phyloP scores from a whole-genome alignment of 1,284 basidiomycete genomes.

The Ustilago xerochloae region DNA sequence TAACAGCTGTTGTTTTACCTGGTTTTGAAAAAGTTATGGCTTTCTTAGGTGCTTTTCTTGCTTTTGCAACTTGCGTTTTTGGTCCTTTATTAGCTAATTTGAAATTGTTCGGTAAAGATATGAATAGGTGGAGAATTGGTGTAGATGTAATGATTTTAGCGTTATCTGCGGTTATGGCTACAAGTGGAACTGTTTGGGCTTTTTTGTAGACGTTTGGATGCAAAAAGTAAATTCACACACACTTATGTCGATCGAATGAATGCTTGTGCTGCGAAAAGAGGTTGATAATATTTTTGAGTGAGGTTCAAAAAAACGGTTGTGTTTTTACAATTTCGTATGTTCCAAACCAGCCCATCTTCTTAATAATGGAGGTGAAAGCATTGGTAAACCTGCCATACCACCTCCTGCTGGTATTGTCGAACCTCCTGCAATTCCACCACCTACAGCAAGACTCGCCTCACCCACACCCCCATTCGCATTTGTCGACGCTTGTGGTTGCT shows the following conservation, averaged over 20 bases:
- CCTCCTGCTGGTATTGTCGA: background rate
- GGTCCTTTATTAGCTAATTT: constrained; percentile 61
- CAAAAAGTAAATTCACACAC: background rate
- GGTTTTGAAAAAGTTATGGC: constrained; percentile 90
- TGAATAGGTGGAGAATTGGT: constrained; percentile 31
- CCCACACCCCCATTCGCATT: background rate
- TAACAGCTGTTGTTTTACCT: constrained; percentile 73
- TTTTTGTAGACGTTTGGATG: constrained; percentile 27
- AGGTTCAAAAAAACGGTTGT: no score
- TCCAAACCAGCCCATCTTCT: constrained; percentile 43
- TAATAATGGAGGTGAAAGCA: constrained; percentile 38
- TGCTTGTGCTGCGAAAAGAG: no score
- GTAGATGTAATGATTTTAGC: constrained; percentile 53
- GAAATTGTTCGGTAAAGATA: constrained; percentile 45
- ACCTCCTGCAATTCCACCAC: no score
- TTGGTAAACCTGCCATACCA: constrained; percentile 6
- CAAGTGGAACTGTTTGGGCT: constrained; percentile 58
- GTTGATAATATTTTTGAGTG: no score
- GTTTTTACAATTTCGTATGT: constrained; percentile 45
- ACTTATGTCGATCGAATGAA: no score
- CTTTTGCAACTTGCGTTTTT: constrained; percentile 74
- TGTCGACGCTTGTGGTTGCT: no score
- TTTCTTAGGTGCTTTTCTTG: constrained; percentile 84
- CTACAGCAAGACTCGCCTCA: background rate
- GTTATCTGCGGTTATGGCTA: constrained; percentile 51